Evolutionary conservation across 805 yeast genomes (phyloP).

Genomic region (Candida maltosa): DNA sequence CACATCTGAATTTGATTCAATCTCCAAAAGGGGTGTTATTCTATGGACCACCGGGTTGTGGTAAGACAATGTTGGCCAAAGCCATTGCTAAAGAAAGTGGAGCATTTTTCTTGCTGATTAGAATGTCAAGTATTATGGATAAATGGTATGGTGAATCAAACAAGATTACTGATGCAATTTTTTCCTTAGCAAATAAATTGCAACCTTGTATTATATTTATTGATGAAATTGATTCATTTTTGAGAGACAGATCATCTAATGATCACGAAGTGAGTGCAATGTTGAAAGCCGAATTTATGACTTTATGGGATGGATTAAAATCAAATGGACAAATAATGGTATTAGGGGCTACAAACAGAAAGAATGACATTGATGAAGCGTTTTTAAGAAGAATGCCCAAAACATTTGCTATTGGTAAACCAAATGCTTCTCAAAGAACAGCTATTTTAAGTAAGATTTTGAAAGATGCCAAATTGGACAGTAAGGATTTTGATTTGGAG

Average conservation of each 20-base stretch:
- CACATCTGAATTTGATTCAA: slow-evolving; percentile 65
- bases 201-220: slow-evolving; percentile 94
- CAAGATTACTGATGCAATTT: slow-evolving; percentile 89
- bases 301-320: slow-evolving; percentile 90
- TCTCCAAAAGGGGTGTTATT: slow-evolving; percentile 93
- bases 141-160: slow-evolving; percentile 98
- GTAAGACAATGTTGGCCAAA: slow-evolving; percentile 95
- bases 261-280: slow-evolving; percentile 97
- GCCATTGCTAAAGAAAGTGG: slow-evolving; percentile 90
- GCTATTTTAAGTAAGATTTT: slow-evolving; percentile 70
- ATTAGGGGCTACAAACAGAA: slow-evolving; percentile 93
- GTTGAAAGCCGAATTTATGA: slow-evolving; percentile 95
- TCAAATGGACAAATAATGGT: slow-evolving; percentile 79
- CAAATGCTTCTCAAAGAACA: slow-evolving; percentile 62
- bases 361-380: slow-evolving; percentile 88
- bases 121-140: slow-evolving; percentile 93
- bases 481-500: slow-evolving; percentile 53
- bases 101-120: slow-evolving; percentile 84
- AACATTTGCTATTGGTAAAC: slow-evolving; percentile 74
- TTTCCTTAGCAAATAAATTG: slow-evolving; percentile 81
- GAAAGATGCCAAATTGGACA: slow-evolving; percentile 59
- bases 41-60: slow-evolving; percentile 97
- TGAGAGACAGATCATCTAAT: slow-evolving; percentile 75
- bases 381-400: slow-evolving; percentile 92
- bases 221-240: slow-evolving; percentile 93